Evolutionary conservation across 371 early-diverging fungal genomes (phyloP).

Genomic region (Apophysomyces trapeziformis): DNA sequence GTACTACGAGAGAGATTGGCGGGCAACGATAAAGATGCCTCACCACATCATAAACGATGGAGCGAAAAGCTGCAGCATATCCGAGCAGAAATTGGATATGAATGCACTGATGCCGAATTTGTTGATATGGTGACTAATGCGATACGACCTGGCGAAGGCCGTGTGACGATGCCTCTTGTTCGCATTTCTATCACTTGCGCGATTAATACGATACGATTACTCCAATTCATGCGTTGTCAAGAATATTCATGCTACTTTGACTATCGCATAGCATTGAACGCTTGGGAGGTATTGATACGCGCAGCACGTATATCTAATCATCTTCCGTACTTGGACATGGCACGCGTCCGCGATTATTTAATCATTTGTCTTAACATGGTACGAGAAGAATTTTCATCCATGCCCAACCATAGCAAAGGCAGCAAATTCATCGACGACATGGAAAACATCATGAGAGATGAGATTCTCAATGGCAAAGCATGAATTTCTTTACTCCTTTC

Average conservation of each 20-base stretch:
- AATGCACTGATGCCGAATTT: constrained; percentile 2
- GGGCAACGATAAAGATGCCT: not conserved
- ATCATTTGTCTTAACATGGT: not conserved
- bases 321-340: not conserved
- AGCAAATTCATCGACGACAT: not conserved
- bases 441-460: not conserved
- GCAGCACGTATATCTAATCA: constrained; percentile 2
- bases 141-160: not conserved
- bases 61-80: not conserved
- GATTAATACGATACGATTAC: not conserved
- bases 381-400: not conserved
- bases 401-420: not conserved
- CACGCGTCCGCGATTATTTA: not conserved
- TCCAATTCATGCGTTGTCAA: not conserved
- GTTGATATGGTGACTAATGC: not conserved
- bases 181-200: not conserved
- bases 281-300: constrained; percentile 28
- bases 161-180: not conserved
- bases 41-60: not conserved
- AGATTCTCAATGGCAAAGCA: not conserved
- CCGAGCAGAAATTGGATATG: not conserved
- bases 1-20: not conserved
- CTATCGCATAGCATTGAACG: constrained; percentile 27
- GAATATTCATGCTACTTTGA: constrained; percentile 32
- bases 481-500: not conserved